A percentile compares a stretch with the other conserved stretches of the same genome.
phyloP scores from a whole-genome alignment of 768 basidiomycete species.

The Cyclocybe cylindracea region DNA sequence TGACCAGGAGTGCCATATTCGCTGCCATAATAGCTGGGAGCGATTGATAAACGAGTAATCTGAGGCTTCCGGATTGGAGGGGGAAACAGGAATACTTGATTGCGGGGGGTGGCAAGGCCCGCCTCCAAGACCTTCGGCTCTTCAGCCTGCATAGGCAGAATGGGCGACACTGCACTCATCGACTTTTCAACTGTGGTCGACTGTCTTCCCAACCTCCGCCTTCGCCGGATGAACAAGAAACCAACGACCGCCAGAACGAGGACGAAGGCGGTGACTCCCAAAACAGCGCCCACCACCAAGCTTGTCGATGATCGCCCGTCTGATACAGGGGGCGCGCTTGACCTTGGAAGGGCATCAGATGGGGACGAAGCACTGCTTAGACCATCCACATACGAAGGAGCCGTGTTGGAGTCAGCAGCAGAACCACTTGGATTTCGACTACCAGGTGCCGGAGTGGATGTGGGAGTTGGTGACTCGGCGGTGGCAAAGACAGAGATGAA shows the following conservation, averaged over 20 bases:
- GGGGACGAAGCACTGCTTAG: neutral
- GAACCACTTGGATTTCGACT: slow-evolving; percentile 2
- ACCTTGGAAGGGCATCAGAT: neutral
- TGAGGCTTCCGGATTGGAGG: slow-evolving; percentile 15
- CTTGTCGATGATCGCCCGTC: slow-evolving; percentile 16
- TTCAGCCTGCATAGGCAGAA: slow-evolving; percentile 7
- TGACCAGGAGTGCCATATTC: slow-evolving; percentile 25
- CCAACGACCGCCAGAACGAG: slow-evolving; percentile 21
- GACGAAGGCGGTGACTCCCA: slow-evolving; percentile 27
- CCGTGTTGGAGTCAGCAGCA: slow-evolving; percentile 6
- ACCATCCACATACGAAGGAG: slow-evolving; percentile 12
- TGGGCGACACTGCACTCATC: slow-evolving; percentile 28
- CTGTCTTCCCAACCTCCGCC: slow-evolving; percentile 14
- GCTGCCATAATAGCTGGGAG: slow-evolving; percentile 40
- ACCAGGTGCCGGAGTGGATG: neutral
- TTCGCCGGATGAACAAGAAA: slow-evolving; percentile 25
- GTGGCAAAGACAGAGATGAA: slow-evolving; percentile 38
- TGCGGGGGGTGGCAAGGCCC: slow-evolving; percentile 19
- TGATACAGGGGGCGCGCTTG: slow-evolving; percentile 6
- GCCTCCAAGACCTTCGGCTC: slow-evolving; percentile 21
- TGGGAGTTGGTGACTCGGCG: slow-evolving; percentile 4
- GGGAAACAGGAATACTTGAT: slow-evolving; percentile 26
- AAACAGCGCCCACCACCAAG: slow-evolving; percentile 20
- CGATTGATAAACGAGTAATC: slow-evolving; percentile 30
- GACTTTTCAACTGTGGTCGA: slow-evolving; percentile 20